Conservation (phyloP, 1,284 basidiomycete species). For the Cutaneotrichosporon sp. region DNA sequence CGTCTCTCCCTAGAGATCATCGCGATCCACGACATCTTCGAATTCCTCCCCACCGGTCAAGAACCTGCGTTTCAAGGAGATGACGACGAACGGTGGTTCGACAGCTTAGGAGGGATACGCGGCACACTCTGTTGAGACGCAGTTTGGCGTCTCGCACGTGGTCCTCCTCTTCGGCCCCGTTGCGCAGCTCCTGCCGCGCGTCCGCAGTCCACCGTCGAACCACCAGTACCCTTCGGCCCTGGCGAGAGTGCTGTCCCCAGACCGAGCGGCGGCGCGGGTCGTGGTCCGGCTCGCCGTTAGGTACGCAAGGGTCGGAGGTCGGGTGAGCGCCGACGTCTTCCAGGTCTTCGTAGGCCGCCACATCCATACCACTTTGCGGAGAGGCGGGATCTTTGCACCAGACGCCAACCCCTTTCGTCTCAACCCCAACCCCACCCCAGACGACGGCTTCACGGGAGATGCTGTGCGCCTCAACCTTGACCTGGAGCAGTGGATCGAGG, state of each 20-base stretch:
- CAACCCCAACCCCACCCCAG: not conserved
- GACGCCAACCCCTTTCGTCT: not conserved
- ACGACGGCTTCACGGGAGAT: constrained; percentile 27
- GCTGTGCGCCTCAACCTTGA: constrained; percentile 46
- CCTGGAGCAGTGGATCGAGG: constrained; percentile 51
- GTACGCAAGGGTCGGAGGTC: no score
- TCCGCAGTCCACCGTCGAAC: constrained; percentile 16
- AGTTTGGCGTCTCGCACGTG: constrained; percentile 55
- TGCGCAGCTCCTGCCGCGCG: constrained; percentile 40
- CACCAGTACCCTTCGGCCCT: not conserved
- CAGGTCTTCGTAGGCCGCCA: no score
- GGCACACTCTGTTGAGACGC: constrained; percentile 56
- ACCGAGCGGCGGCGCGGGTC: not conserved
- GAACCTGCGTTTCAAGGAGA: constrained; percentile 54
- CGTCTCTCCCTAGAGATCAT: constrained; percentile 57
- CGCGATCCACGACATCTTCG: constrained; percentile 57
- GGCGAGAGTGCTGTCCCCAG: no score
- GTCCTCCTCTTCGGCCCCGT: constrained; percentile 45
- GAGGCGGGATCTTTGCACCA: no score
- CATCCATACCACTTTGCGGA: no score
- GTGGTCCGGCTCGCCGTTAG: not conserved
- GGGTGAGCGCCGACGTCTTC: no score
- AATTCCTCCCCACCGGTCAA: constrained; percentile 55
- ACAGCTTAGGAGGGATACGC: constrained; percentile 42
- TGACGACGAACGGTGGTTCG: constrained; percentile 55